Conservation (phyloP, 2,329 filamentous ascomycete genomes). For the Stylonectria norvegica region DNA sequence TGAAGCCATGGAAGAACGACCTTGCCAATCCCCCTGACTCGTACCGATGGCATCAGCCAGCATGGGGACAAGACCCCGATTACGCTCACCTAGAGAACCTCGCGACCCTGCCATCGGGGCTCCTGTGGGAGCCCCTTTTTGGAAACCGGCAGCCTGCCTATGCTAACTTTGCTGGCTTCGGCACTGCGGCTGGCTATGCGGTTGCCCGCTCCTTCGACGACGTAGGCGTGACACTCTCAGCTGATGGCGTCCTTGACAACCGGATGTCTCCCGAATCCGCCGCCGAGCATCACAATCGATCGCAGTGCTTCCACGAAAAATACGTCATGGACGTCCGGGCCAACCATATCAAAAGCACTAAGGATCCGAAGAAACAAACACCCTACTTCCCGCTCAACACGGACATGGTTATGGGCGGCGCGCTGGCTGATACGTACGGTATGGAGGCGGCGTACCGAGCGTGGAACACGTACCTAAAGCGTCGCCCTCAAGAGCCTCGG, state of each 20-base stretch:
- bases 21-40: conserved; percentile 2
- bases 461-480: conserved; percentile 42
- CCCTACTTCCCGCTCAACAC: conserved; percentile 22
- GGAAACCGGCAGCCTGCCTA: conserved; percentile 5
- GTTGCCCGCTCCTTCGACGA: conserved; percentile 13
- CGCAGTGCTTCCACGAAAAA: conserved; percentile 11
- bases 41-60: conserved; percentile 3
- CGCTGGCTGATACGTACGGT: conserved; percentile 31
- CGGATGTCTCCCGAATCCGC: conserved; percentile 18
- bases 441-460: conserved; percentile 53
- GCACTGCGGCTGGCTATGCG: conserved; percentile 10
- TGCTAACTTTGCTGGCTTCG: conserved; percentile 13
- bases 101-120: conserved; percentile 13
- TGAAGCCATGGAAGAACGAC: conserved; percentile 6
- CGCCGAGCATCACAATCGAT: background rate
- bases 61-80: conserved; percentile 3
- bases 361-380: background rate
- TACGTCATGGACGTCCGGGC: conserved; percentile 7
- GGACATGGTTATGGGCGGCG: conserved; percentile 1
- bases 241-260: conserved; percentile 60
- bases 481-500: background rate
- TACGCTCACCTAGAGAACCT: conserved; percentile 14
- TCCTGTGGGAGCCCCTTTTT: conserved; percentile 11
- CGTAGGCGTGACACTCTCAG: conserved; percentile 7
- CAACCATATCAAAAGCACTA: background rate